Evolutionary conservation across 2,329 filamentous ascomycete species (phyloP).

Genomic region (Colletotrichum shisoi): DNA sequence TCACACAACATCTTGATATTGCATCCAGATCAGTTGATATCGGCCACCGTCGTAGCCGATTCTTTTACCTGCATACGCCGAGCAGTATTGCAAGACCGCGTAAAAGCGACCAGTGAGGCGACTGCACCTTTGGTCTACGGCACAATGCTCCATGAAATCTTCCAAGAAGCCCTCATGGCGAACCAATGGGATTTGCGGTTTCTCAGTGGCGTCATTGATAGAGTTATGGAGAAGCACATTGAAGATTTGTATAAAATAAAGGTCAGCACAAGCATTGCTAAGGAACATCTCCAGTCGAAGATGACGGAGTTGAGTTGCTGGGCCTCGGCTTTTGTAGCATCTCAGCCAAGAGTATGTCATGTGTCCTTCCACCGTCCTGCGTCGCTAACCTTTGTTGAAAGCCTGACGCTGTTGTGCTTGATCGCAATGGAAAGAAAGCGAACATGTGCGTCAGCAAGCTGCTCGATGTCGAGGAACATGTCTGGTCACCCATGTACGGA

Average conservation of each 20-base stretch:
- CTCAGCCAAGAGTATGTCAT: conserved; percentile 68
- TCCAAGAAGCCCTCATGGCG: conserved; percentile 84
- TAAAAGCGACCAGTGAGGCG: conserved; percentile 86
- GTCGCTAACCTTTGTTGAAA: conserved; percentile 45
- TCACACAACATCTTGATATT: conserved; percentile 84
- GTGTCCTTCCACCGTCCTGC: not conserved
- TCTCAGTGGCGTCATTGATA: conserved; percentile 71
- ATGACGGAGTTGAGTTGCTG: conserved; percentile 82
- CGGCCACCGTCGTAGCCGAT: conserved; percentile 94
- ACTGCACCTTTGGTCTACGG: conserved; percentile 88
- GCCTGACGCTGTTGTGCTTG: conserved; percentile 33
- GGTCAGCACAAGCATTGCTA: conserved; percentile 74
- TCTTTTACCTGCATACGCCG: conserved; percentile 91
- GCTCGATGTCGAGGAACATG: conserved; percentile 94
- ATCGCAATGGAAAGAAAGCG: conserved; percentile 59
- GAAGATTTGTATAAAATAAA: conserved; percentile 91
- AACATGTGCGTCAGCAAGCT: conserved; percentile 90
- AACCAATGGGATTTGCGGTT: conserved; percentile 81
- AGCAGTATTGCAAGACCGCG: conserved; percentile 90
- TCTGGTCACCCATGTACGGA: conserved; percentile 98
- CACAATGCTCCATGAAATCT: conserved; percentile 92
- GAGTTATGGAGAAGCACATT: conserved; percentile 76
- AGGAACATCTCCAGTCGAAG: conserved; percentile 82
- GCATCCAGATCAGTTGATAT: conserved; percentile 94
- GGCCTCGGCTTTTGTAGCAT: conserved; percentile 81